Evolutionary conservation across 495 filamentous ascomycete species (phyloP), one percentile per base, ranked within the genome.

Genomic region (Bombardia bombarda): DNA sequence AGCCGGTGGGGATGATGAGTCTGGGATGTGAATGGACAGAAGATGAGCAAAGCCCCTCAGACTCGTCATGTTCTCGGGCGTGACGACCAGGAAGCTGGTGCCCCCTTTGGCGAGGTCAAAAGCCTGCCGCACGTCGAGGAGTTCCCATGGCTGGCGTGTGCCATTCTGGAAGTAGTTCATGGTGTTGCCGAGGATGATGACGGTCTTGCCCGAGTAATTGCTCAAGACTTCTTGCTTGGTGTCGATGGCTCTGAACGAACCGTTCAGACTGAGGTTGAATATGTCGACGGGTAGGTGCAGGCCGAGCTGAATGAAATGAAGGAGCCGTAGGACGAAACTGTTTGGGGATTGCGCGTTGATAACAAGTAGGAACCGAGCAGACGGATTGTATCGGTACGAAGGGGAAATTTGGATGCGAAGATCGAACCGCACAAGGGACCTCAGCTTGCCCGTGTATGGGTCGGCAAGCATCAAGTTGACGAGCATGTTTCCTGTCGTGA

Each of bases 231-330:
- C 33, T 12, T 51, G 31, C 8, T 38, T 12, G 18, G 38, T 48
- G 12, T 46, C 30, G 14, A 33, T 20, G 1, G 36, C 36, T 5
- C 32, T 12, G 23, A 50, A 53, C 1, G 55, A 44, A 1, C 55
- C 55, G 23, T 23, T 49, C 7, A 58, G 49, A 40, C 52, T 55
- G 14, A 58, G 42, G 38, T 58, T 58, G 44, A 58, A 55, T 22
- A 55, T 46, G 24, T 58, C 55, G 3, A 58, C 41, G 8, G 12
- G 7, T 2, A 47, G 42, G 14, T 46, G 43, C 0, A 58, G 45
- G 3, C 40, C 37, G 12, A 40, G n/a, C 17, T 49, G 32, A 24
- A 58, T 34, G 16, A 53, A 45, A 10, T 43, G 14, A 14, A 55
- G 32, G 5, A 55, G 38, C 28, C 55, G 49, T 20, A 47, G 35